phyloP scores from a whole-genome alignment of 2,329 filamentous ascomycete genomes.

The Monascus ruber region DNA sequence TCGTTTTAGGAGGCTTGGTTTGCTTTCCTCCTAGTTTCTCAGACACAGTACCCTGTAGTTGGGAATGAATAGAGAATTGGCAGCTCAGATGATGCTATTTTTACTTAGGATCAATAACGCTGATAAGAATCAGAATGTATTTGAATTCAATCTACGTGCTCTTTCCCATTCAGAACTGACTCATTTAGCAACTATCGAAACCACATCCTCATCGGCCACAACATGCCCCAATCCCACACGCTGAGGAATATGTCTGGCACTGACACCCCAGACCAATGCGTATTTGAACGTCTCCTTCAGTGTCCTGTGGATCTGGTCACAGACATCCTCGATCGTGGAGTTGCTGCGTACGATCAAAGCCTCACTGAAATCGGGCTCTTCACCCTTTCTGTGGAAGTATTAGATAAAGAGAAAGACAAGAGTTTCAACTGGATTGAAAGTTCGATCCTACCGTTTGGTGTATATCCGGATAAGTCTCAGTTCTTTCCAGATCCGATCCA shows the following conservation, averaged over 20 bases:
- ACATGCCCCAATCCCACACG: conserved; percentile 74
- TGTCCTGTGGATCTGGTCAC: conserved; percentile 84
- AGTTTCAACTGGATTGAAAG: not conserved
- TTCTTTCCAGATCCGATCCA: conserved; percentile 92
- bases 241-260: conserved; percentile 88
- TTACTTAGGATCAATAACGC: too few species aligned
- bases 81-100: too few species aligned
- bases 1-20: too few species aligned
- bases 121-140: too few species aligned
- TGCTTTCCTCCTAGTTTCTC: too few species aligned
- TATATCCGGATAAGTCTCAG: conserved; percentile 82
- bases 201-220: conserved; percentile 60
- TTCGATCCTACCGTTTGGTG: conserved; percentile 55
- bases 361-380: conserved; percentile 79
- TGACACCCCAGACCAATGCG: conserved; percentile 93
- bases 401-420: not conserved
- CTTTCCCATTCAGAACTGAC: too few species aligned
- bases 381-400: conserved; percentile 57
- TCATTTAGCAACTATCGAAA: conserved; percentile 49
- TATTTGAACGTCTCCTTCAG: conserved; percentile 99
- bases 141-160: too few species aligned
- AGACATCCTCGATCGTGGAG: conserved; percentile 90
- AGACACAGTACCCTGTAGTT: too few species aligned
- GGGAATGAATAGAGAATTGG: too few species aligned
- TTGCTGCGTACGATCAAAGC: conserved; percentile 84